phyloP scores from a whole-genome alignment of 1,284 basidiomycete species.

The Rhodotorula sp. region DNA sequence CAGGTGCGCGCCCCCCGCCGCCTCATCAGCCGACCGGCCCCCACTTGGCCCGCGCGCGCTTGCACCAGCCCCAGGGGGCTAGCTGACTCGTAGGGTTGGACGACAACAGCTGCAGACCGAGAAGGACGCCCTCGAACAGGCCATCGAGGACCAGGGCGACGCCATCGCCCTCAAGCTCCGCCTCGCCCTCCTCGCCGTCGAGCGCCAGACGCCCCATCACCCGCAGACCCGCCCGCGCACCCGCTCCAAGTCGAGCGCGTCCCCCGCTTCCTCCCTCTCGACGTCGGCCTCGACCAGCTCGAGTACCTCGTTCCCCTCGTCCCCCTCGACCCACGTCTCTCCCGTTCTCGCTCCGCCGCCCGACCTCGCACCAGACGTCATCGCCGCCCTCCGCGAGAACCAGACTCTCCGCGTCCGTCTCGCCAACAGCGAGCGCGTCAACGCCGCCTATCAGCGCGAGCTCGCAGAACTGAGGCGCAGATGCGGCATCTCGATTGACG shows the following conservation, averaged over 20 bases:
- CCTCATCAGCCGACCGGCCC: background rate
- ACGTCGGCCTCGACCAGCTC: conserved; percentile 27
- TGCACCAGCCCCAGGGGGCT: background rate
- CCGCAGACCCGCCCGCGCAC: background rate
- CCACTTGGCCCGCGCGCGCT: background rate
- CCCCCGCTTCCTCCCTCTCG: conserved; percentile 24
- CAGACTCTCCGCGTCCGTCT: conserved; percentile 18
- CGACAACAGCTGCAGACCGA: conserved; percentile 25
- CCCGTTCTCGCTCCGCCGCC: conserved; percentile 1
- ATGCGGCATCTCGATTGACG: conserved; percentile 27
- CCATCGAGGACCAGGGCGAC: conserved; percentile 29
- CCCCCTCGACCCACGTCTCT: conserved; percentile 26
- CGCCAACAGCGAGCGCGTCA: conserved; percentile 32
- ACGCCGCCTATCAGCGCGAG: conserved; percentile 32
- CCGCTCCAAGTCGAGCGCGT: background rate
- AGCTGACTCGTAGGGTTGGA: background rate
- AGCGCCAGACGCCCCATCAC: conserved; percentile 3
- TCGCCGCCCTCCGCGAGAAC: conserved; percentile 27
- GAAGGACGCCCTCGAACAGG: conserved; percentile 28
- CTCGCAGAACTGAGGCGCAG: conserved; percentile 24
- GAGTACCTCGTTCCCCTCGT: conserved; percentile 20
- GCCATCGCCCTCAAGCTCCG: conserved; percentile 24
- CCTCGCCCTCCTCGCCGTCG: conserved; percentile 23
- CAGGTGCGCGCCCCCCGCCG: background rate
- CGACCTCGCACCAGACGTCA: conserved; percentile 9